Evolutionary conservation across 176 grass and related monocot species (phyloP), one percentile per base, ranked within the genome.

Genomic region (Guadua angustifolia): DNA sequence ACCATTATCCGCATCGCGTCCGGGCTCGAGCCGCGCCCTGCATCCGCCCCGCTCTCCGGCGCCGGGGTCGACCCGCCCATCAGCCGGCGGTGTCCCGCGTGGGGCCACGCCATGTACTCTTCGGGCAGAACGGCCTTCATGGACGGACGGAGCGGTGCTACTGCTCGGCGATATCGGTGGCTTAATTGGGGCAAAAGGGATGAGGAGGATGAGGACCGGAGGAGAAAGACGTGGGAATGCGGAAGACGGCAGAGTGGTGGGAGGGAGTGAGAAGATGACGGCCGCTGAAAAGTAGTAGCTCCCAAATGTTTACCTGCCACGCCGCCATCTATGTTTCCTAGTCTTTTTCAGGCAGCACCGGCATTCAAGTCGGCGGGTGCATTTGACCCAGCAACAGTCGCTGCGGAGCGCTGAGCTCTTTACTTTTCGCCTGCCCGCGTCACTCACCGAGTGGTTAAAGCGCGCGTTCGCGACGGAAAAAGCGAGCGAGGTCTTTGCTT

Each of bases 1-100:
- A 94, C 85, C 89, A 94, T 92, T 17, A 94, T 92, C 49, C 56
- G 33, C 92, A 92, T 94, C 26, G 61, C 85, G 17, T 85, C 58
- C 5, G 84, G 65, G 63, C 74, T 85, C 19, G 94, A 94, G 0
- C 65, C 62, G 52, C 72, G 67, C 39, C 75, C 82, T 4, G 53
- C 53, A 15, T 21, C 57, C 21, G n/a, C 22, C 26, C 16, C 40
- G 10, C 1, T 73, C n/a, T 9, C 12, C n/a, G 12, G 18, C 21
- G 81, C 55, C 12, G 53, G 24, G 14, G 74, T 40, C 22, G 66
- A 21, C 80, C 17, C 2, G 24, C 7, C 81, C 81, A 75, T 19
- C 50, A 84, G 60, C 82, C 76, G 81, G 6, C 80, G 86, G 55
- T 40, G 40, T 5, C 13, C 52, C 0, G 52, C 75, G 0, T 7